A percentile compares a stretch with the other conserved stretches of the same genome.
Conservation (phyloP, 257 asterid genomes). For the Buddleja alternifolia region DNA sequence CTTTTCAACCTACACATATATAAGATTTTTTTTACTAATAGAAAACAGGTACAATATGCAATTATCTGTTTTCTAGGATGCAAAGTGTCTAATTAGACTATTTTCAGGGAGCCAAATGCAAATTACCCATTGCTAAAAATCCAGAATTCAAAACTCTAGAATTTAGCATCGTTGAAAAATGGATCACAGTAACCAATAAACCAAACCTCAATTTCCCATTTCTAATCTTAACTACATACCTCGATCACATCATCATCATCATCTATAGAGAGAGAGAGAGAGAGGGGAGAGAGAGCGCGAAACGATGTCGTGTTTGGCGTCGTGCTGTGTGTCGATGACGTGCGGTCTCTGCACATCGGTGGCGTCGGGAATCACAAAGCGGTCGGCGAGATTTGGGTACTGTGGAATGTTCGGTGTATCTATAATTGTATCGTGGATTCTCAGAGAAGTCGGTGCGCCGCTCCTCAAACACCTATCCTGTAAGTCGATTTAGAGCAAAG, state of each 20-base stretch:
- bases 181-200: slow-evolving; percentile 9
- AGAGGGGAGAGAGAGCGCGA: slow-evolving; percentile 12
- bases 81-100: too few species aligned
- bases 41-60: too few species aligned
- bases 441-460: slow-evolving; percentile 81
- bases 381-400: slow-evolving; percentile 86
- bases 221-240: not conserved
- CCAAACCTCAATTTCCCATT: slow-evolving; percentile 3
- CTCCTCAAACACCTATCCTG: slow-evolving; percentile 72
- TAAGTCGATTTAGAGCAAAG: slow-evolving; percentile 30
- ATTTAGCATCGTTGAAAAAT: slow-evolving; percentile 14
- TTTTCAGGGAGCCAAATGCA: too few species aligned
- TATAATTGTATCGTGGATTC: slow-evolving; percentile 78
- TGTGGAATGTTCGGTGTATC: slow-evolving; percentile 86
- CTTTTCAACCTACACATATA: too few species aligned
- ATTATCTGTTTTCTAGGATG: too few species aligned
- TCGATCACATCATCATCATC: slow-evolving; percentile 17
- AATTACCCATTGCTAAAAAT: too few species aligned
- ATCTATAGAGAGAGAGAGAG: slow-evolving; percentile 2
- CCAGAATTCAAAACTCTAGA: not conserved
- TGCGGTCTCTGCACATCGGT: slow-evolving; percentile 97
- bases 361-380: slow-evolving; percentile 81
- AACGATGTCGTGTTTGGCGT: slow-evolving; percentile 83
- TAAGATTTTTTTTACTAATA: too few species aligned
- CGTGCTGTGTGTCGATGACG: slow-evolving; percentile 89